phyloP scores from a whole-genome alignment of 129 eudicot species.

The Ambrosia artemisiifolia region DNA sequence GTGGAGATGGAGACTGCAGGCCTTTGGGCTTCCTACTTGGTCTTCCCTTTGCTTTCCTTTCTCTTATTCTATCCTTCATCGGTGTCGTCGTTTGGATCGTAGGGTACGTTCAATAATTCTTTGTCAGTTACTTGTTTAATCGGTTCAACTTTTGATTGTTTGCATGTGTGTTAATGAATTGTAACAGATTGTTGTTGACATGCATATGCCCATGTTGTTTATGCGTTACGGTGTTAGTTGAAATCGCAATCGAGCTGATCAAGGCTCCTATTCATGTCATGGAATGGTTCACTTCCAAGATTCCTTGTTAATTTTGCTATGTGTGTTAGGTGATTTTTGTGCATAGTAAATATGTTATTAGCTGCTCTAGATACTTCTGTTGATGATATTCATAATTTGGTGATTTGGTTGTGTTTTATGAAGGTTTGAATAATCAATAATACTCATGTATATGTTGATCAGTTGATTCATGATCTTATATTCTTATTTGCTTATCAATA shows the following conservation, averaged over 20 bases:
- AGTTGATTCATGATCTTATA: neutral
- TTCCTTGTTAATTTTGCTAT: slow-evolving; percentile 51
- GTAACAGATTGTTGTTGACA: slow-evolving; percentile 57
- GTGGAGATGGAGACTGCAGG: slow-evolving; percentile 76
- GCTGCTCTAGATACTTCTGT: neutral
- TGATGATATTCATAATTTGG: neutral
- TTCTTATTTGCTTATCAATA: no score
- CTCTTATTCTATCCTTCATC: slow-evolving; percentile 64
- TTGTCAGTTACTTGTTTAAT: slow-evolving; percentile 1
- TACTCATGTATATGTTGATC: neutral
- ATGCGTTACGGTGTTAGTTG: slow-evolving; percentile 79
- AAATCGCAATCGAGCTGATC: slow-evolving; percentile 61
- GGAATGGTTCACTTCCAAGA: slow-evolving; percentile 77
- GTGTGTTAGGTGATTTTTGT: neutral
- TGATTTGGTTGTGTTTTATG: neutral
- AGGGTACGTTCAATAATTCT: slow-evolving; percentile 46
- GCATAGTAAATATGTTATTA: no score
- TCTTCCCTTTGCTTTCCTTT: slow-evolving; percentile 77
- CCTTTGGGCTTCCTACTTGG: slow-evolving; percentile 83
- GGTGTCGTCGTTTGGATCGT: slow-evolving; percentile 81
- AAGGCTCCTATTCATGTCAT: slow-evolving; percentile 82
- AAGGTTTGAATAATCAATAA: no score
- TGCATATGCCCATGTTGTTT: slow-evolving; percentile 84
- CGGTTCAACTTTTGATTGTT: slow-evolving; percentile 2
- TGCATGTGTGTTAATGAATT: slow-evolving; percentile 23